Evolutionary conservation across 176 grass and related monocot genomes (phyloP).

Genomic region (Musa acuminata): DNA sequence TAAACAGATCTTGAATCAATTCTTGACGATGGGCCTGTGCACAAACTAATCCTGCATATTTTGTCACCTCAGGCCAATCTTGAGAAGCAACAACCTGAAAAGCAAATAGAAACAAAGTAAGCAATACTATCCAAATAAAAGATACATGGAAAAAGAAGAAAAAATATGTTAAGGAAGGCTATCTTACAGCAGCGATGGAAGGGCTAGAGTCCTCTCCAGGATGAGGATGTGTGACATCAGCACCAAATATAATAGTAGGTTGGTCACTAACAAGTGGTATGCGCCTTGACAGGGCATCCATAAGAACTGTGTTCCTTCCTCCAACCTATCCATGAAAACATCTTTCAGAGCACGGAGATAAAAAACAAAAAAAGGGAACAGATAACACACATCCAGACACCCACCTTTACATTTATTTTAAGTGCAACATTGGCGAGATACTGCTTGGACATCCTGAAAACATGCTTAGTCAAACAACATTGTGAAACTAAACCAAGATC

Average conservation of each 20-base stretch:
- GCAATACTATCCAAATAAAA: background rate
- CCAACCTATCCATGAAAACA: constrained; percentile 48
- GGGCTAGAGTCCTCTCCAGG: constrained; percentile 93
- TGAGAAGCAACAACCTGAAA: constrained; percentile 88
- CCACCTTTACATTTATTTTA: constrained; percentile 94
- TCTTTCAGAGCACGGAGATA: constrained; percentile 1
- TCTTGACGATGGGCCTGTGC: constrained; percentile 89
- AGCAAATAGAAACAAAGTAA: background rate
- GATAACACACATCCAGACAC: constrained; percentile 2
- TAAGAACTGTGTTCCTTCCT: constrained; percentile 82
- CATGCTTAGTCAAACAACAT: constrained; percentile 92
- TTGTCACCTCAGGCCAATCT: constrained; percentile 90
- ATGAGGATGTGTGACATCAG: constrained; percentile 92
- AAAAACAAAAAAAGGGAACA: constrained; percentile 11
- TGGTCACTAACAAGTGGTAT: constrained; percentile 76
- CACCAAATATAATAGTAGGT: constrained; percentile 93
- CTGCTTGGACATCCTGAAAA: constrained; percentile 92
- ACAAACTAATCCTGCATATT: constrained; percentile 77
- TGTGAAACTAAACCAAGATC: constrained; percentile 96
- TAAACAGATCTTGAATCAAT: constrained; percentile 86
- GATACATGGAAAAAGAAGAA: constrained; percentile 1
- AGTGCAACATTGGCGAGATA: constrained; percentile 93
- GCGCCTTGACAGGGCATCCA: constrained; percentile 65
- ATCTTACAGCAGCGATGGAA: constrained; percentile 92
- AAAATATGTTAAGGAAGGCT: background rate